Base-by-base conservation (phyloP, 1,284 basidiomycete species). In the Spongispora temasekensis region DNA sequence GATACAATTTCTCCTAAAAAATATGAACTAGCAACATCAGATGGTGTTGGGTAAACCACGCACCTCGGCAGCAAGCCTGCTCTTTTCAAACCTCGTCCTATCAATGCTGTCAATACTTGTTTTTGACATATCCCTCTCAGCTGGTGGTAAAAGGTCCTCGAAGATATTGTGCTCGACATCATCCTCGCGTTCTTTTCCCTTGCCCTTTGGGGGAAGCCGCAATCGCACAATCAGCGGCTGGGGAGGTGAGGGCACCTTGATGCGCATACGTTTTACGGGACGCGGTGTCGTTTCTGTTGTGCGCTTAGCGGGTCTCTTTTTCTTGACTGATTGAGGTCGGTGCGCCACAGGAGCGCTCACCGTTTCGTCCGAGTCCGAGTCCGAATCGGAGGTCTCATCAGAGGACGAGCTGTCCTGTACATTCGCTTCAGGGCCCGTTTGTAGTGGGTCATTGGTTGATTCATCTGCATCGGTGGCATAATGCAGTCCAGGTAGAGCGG, bases 41-140 rank as follows among this genome's bases (percentile, higher is more conserved):
- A 32, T 23, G n/a, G 21, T 15, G 40, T 17, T 34, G 40, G 15
- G 25, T 42, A 46, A 55, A 55, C 37, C 23, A 67, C 79, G 63
- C 65, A 90, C 88, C 77, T 97, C 94, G 32, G 93, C 91, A 15
- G 80, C 73, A 42, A 80, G 69, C 57, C 89, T 83, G 68, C 90
- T 91, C 63, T 80, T 81, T 64, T 96, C 91, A 71, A 94, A 98
- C 46, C 85, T 81, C 55, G 83, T 75, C 69, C 91, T 90, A 74
- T 99, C 97, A 10, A 73, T 70, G n/a, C 77, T 75, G 2, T 76
- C 73, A 40, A 95, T 86, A 6, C 77, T 73, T n/a, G 95, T 95
- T 65, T 86, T 88, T 21, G 81, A 77, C 30, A 84, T 91, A 72
- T 95, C 92, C 30, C 94, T 87, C 57, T 98, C 91, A 17, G 82